These are phyloP conservation scores for Boletus rex-veris DNA, from an alignment of 768 basidiomycete genomes.

Conservation along the genomic window DNA sequence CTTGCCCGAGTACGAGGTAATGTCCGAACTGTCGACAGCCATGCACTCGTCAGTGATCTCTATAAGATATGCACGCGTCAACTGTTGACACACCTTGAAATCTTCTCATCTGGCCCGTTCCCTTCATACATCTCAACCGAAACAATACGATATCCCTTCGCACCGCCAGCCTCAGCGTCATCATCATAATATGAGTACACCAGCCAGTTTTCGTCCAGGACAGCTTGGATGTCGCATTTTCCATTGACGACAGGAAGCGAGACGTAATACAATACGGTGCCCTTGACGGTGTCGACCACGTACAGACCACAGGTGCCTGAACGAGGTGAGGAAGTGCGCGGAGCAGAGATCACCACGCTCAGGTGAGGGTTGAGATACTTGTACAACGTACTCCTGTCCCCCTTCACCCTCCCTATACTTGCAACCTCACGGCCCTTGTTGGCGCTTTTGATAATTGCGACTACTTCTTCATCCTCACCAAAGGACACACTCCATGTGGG, in stretches of 20 bases:
- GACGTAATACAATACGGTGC: conserved; percentile 67
- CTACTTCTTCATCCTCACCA: conserved; percentile 54
- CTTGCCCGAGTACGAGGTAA: conserved; percentile 53
- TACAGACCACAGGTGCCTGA: conserved; percentile 56
- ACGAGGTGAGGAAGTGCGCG: conserved; percentile 17
- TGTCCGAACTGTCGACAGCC: conserved; percentile 41
- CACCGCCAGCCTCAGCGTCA: conserved; percentile 41
- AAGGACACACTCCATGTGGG: conserved; percentile 66
- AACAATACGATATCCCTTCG: conserved; percentile 71
- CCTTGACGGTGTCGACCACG: conserved; percentile 77
- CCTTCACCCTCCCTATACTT: conserved; percentile 78
- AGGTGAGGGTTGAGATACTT: conserved; percentile 91
- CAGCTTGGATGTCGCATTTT: conserved; percentile 63
- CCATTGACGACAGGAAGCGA: conserved; percentile 44
- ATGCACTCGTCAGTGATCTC: background rate
- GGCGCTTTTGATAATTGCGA: conserved; percentile 45
- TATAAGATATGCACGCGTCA: conserved; percentile 6
- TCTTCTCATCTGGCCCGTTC: conserved; percentile 59
- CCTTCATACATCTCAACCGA: conserved; percentile 92
- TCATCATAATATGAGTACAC: conserved; percentile 83
- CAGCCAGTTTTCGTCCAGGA: conserved; percentile 87
- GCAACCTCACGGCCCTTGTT: conserved; percentile 53
- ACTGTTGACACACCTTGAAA: conserved; percentile 52
- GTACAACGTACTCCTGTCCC: conserved; percentile 85
- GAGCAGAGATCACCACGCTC: conserved; percentile 59